phyloP scores from a whole-genome alignment of 768 basidiomycete species.

The Leccinum arenicola region DNA sequence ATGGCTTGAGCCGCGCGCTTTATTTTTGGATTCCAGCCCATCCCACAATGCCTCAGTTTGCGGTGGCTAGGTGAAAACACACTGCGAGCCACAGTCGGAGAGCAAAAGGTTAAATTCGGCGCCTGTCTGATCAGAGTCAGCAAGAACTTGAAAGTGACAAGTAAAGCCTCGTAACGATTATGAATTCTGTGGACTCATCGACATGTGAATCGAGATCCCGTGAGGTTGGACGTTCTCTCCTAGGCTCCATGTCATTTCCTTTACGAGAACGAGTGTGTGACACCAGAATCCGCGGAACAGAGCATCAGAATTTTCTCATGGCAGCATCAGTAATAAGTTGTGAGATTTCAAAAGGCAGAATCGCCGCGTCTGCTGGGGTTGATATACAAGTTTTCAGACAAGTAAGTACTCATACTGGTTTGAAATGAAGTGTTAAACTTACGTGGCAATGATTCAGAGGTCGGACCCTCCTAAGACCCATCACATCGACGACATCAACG shows the following conservation, averaged over 20 bases:
- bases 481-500: not conserved
- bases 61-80: not conserved
- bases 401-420: not conserved
- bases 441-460: not conserved
- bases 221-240: not conserved
- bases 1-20: not conserved
- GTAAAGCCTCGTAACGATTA: conserved; percentile 22
- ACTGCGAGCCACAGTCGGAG: not conserved
- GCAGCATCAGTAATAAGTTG: not conserved
- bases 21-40: not conserved
- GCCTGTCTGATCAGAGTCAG: conserved; percentile 32
- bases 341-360: not conserved
- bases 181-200: not conserved
- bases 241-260: not conserved
- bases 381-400: not conserved
- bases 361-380: not conserved
- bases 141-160: conserved; percentile 38
- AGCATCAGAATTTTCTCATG: not conserved
- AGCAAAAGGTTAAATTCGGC: conserved; percentile 14
- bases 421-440: not conserved
- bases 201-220: not conserved
- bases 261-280: not conserved
- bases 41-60: not conserved
- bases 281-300: not conserved
- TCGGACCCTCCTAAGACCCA: no score